Evolutionary conservation across 306 rosid species (phyloP).

Genomic region (Ceratonia siliqua): DNA sequence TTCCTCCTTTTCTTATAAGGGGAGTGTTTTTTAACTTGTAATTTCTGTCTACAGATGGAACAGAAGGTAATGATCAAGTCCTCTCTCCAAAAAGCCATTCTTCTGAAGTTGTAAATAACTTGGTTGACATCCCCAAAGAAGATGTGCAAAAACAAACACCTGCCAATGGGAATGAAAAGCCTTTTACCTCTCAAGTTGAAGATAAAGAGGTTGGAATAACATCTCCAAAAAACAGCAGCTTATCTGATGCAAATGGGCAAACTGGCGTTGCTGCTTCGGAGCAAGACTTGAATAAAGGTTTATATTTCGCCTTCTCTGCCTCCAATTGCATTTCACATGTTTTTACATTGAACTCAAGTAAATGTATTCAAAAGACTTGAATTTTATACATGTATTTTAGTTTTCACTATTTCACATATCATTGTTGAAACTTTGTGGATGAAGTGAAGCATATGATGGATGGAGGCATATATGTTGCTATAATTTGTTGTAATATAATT

Average conservation of each 20-base stretch:
- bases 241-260: conserved; percentile 35
- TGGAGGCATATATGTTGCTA: background rate
- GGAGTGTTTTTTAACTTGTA: conserved; percentile 22
- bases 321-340: background rate
- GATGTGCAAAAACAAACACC: conserved; percentile 34
- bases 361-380: background rate
- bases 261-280: conserved; percentile 34
- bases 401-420: conserved; percentile 7
- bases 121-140: conserved; percentile 26
- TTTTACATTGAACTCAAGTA: conserved; percentile 23
- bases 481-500: background rate
- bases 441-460: conserved; percentile 1
- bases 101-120: conserved; percentile 25
- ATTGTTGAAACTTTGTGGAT: background rate
- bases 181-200: conserved; percentile 28
- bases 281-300: conserved; percentile 41
- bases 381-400: background rate
- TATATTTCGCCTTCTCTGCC: conserved; percentile 25
- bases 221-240: conserved; percentile 8
- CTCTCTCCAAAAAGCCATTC: conserved; percentile 33
- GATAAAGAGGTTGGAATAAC: conserved; percentile 29
- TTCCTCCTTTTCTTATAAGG: background rate
- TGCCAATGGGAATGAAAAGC: conserved; percentile 8
- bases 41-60: conserved; percentile 37
- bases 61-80: conserved; percentile 33